Evolutionary conservation across 129 eudicot species (phyloP), one percentile per base, ranked within the genome.

Genomic region (Tanacetum coccineum): DNA sequence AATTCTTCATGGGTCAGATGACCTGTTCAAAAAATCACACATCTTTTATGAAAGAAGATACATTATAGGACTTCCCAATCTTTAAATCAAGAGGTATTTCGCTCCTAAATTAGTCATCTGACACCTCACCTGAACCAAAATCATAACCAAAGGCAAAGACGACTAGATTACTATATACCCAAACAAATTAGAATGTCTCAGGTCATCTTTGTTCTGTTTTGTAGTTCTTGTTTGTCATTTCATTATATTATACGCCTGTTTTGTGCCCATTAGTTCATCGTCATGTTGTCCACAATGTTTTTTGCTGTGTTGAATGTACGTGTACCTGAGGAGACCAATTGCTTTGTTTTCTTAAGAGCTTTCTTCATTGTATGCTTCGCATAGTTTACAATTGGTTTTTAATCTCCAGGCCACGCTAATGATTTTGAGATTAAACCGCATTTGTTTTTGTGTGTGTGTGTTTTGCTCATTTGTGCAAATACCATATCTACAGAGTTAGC

Each of bases 271-370:
- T 47, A 64, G 44, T 25, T 47, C 20, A 10, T 14, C 6, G 7
- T 47, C 70, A 47, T 45, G 40, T 14, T 64, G 48, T 46, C 50
- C 70, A 64, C 55, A 14, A 21, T 64, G 42, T 22, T 47, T 64
- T 47, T 20, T 10, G 30, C 60, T 21, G 55, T 64, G 56, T n/a
- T 45, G 44, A 20, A 64, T 64, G 22, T 12, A 13, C 2, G 36
- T 9, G 54, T 36, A 36, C 42, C 42, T 36, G 42, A 36, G 21
- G 56, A 64, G 70, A 48, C 22, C 26, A 55, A 14, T 64, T 48
- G 10, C 17, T 65, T n/a, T 25, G 26, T 66, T 26, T 6, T 55
- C 15, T 21, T 18, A 55, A 0, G 12, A 11, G 10, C 22, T 4
- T 17, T 56, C 28, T 56, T 21, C 26, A 22, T 56, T 9, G n/a